Evolutionary conservation across 805 yeast species (phyloP).

Genomic region (Ogataea methylovora): DNA sequence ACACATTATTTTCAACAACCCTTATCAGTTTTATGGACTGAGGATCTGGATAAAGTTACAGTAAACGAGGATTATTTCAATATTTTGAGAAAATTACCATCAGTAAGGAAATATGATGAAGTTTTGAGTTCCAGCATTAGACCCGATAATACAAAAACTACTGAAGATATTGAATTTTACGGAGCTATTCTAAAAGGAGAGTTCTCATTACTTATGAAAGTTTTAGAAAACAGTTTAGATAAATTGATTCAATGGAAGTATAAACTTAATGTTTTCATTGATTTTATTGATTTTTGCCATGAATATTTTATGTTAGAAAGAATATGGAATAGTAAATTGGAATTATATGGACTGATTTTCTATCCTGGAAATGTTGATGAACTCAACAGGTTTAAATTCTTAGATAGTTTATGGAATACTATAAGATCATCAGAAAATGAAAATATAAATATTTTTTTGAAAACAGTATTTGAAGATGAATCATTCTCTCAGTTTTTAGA

Average conservation of each 20-base stretch:
- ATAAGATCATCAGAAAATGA: slow-evolving; percentile 4
- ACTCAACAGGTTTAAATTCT: slow-evolving; percentile 13
- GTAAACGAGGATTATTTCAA: slow-evolving; percentile 17
- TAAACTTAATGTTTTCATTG: slow-evolving; percentile 18
- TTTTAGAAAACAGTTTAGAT: no score
- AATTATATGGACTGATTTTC: slow-evolving; percentile 19
- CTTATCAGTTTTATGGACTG: slow-evolving; percentile 24
- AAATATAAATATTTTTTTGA: slow-evolving; percentile 11
- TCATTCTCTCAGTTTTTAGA: slow-evolving; percentile 16
- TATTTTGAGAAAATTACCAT: slow-evolving; percentile 20
- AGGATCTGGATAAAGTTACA: slow-evolving; percentile 17
- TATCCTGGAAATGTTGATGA: slow-evolving; percentile 10
- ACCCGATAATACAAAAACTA: background rate
- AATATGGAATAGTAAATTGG: slow-evolving; percentile 22
- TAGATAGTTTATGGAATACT: slow-evolving; percentile 16
- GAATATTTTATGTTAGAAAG: slow-evolving; percentile 14
- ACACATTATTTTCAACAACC: slow-evolving; percentile 27
- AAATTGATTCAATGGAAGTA: slow-evolving; percentile 23
- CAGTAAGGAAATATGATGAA: slow-evolving; percentile 14
- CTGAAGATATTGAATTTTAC: slow-evolving; percentile 11
- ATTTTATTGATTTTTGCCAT: slow-evolving; percentile 20
- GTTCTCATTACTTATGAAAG: no score
- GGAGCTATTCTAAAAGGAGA: no score
- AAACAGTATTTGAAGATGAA: slow-evolving; percentile 16
- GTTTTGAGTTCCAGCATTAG: slow-evolving; percentile 1